Evolutionary conservation across 2,329 filamentous ascomycete species (phyloP), one percentile per base, ranked within the genome.

Genomic region (Atkinsonella texensis): DNA sequence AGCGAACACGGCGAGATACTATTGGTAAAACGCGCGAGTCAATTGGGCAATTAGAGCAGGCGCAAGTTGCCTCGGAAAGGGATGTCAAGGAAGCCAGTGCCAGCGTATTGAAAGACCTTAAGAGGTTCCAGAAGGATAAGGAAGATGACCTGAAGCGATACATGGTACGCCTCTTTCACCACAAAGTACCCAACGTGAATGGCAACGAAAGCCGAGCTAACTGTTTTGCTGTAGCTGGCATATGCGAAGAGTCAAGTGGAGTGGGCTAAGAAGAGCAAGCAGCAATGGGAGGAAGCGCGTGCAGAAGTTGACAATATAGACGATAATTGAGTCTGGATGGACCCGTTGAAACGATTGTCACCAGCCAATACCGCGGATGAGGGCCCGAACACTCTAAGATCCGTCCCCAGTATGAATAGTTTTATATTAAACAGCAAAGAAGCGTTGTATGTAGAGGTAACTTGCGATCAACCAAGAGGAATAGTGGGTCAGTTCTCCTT

Each of bases 1-100:
- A 98, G 70, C 79, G 90, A 56, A 95, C 90, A 43, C 79, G 93
- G 50, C 80, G 93, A 50, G 93, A 98, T 65, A 85, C 89, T 56
- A 96, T 98, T 59, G 90, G 91, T 40, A 97, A 96, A 75, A 98
- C 93, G 1, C 83, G 85, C 57, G 93, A 98, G 69, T 87, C 83
- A 53, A 82, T 98, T 55, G 78, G 70, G 45, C 79, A 96, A 72
- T 76, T 98, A 49, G 90, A 97, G 68, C 89, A 95, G 72, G 93
- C 93, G 1, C 79, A 96, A 53, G 80, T 89, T 33, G 90, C 87
- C 4, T 87, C 89, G 4, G 89, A 90, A 56, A 84, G 89, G 62
- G 93, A 98, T 64, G 93, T 97, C 54, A 90, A 87, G 65, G 89
- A 97, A 62, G 93, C 93, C 9, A 96, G 89, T 63, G 75, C 80